These are phyloP conservation scores for Hyphodiscus sp. DNA, from an alignment of 2,329 filamentous ascomycete genomes.

Conservation along the genomic window DNA sequence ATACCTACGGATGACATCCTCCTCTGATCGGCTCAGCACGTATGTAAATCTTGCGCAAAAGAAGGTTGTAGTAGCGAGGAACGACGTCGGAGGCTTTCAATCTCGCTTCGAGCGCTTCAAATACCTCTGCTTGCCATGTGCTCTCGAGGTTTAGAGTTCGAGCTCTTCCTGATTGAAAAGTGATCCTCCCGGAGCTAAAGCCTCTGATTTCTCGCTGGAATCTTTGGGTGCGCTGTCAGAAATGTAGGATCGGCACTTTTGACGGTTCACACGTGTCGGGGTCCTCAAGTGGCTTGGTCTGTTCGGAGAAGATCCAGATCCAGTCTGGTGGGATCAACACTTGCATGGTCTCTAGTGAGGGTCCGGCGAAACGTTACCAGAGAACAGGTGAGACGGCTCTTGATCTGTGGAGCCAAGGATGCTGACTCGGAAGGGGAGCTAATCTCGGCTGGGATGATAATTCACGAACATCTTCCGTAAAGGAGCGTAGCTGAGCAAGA, in stretches of 20 bases:
- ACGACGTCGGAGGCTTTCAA: background rate
- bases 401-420: too few species aligned
- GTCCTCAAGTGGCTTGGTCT: constrained; percentile 1
- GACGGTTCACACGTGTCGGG: background rate
- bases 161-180: background rate
- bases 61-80: background rate
- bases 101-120: background rate
- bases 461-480: too few species aligned
- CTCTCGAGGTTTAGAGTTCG: constrained; percentile 2
- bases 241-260: constrained; percentile 8
- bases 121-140: background rate
- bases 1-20: background rate
- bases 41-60: background rate
- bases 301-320: constrained; percentile 16
- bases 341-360: constrained; percentile 3
- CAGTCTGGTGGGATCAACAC: constrained; percentile 19
- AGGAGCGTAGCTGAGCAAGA: too few species aligned
- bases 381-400: background rate
- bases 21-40: background rate
- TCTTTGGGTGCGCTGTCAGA: constrained; percentile 1
- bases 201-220: constrained; percentile 3
- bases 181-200: constrained; percentile 14
- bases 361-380: constrained; percentile 9
- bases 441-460: too few species aligned
- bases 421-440: too few species aligned